These are phyloP conservation scores for Ceratobasidium sp. DNA, from an alignment of 1,284 basidiomycete species.

Conservation along the genomic window DNA sequence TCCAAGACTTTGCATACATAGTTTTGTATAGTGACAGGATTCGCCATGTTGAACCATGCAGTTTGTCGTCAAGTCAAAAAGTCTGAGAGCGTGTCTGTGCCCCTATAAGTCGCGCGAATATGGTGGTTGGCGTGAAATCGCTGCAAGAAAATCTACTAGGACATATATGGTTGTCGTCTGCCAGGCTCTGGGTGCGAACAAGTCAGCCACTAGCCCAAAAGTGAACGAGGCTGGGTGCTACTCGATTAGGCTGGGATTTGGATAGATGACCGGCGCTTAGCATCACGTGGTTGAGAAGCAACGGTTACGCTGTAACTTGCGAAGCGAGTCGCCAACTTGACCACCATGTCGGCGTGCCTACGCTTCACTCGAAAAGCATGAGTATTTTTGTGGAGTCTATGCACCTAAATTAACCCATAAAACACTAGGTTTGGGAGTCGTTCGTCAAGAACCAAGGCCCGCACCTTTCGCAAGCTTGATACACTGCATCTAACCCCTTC, in stretches of 20 bases:
- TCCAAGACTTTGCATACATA: slow-evolving; percentile 26
- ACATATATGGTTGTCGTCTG: slow-evolving; percentile 29
- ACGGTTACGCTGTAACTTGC: background rate
- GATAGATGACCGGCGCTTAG: slow-evolving; percentile 36
- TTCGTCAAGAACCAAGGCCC: slow-evolving; percentile 81
- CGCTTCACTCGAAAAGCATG: slow-evolving; percentile 74
- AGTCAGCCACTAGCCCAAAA: background rate
- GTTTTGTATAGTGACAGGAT: slow-evolving; percentile 44
- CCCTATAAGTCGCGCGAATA: slow-evolving; percentile 5
- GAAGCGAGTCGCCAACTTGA: background rate
- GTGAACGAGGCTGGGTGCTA: slow-evolving; percentile 1
- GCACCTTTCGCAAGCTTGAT: slow-evolving; percentile 33
- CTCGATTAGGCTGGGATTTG: slow-evolving; percentile 24
- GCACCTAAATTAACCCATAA: background rate
- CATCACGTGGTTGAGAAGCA: slow-evolving; percentile 11
- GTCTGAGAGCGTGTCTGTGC: background rate
- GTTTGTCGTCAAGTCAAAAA: slow-evolving; percentile 5
- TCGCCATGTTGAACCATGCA: slow-evolving; percentile 41
- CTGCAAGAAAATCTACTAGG: background rate
- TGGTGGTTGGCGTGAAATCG: slow-evolving; percentile 12
- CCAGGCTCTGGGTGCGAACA: slow-evolving; percentile 25
- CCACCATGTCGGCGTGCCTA: slow-evolving; percentile 72
- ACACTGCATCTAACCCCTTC: background rate
- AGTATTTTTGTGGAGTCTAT: slow-evolving; percentile 29
- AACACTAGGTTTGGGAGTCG: slow-evolving; percentile 80